phyloP scores from a whole-genome alignment of 805 yeast species.

The Barnettozyma siamensis region DNA sequence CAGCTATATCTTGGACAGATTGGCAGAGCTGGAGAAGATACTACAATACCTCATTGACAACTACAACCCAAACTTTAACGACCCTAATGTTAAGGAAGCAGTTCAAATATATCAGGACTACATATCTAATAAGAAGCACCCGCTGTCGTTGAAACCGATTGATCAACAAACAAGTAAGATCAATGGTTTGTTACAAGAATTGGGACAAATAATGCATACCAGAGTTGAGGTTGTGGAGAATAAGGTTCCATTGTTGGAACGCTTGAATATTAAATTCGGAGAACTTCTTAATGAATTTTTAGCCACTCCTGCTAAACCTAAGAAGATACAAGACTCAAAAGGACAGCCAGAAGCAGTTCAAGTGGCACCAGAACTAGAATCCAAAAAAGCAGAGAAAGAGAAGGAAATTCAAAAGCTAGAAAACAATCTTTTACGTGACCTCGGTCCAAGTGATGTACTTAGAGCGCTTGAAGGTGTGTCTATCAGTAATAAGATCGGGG shows the following conservation, averaged over 20 bases:
- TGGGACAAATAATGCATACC: constrained; percentile 1
- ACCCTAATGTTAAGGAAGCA: constrained; percentile 60
- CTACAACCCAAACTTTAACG: constrained; percentile 75
- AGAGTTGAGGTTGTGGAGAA: neutral
- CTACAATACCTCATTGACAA: constrained; percentile 42
- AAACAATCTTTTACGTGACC: constrained; percentile 24
- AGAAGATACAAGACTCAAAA: constrained; percentile 5
- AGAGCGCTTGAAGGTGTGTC: constrained; percentile 50
- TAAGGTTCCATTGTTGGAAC: constrained; percentile 6
- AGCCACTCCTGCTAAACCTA: constrained; percentile 13
- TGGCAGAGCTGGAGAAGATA: constrained; percentile 36
- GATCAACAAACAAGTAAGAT: neutral
- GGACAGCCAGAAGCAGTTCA: constrained; percentile 5
- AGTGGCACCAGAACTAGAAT: constrained; percentile 11
- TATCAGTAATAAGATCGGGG: constrained; percentile 51
- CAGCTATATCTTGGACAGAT: constrained; percentile 14
- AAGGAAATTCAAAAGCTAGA: constrained; percentile 12
- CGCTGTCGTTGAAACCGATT: neutral
- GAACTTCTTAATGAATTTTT: constrained; percentile 18
- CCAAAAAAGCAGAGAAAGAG: constrained; percentile 12
- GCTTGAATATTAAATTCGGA: constrained; percentile 10
- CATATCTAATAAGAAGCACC: constrained; percentile 3
- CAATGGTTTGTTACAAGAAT: neutral
- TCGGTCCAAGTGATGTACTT: constrained; percentile 62
- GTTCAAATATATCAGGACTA: constrained; percentile 49